These are phyloP conservation scores for Scedosporium aurantiacum DNA, from an alignment of 2,329 filamentous ascomycete species.

Conservation along the genomic window DNA sequence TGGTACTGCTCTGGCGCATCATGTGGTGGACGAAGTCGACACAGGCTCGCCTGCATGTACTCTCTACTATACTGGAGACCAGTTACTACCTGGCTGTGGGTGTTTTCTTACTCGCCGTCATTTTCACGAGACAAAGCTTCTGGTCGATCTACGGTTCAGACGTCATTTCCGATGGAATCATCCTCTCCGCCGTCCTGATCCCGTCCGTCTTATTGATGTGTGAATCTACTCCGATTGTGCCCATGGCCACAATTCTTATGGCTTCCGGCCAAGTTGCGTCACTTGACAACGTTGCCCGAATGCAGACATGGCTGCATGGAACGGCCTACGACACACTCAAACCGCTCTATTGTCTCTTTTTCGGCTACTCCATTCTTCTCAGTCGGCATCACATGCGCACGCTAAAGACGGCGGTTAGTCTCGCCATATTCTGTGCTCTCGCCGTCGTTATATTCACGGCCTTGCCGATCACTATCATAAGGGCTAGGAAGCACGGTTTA, in stretches of 20 bases:
- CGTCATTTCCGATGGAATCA: constrained; percentile 32
- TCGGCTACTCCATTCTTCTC: constrained; percentile 4
- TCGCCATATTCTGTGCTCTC: constrained; percentile 1
- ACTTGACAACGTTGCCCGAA: constrained; percentile 7
- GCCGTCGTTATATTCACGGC: neutral
- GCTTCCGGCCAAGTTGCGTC: constrained; percentile 7
- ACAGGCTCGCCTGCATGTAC: constrained; percentile 31
- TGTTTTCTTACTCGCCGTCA: constrained; percentile 22
- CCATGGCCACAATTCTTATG: constrained; percentile 5
- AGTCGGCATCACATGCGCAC: neutral
- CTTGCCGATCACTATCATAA: neutral
- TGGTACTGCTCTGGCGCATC: constrained; percentile 39
- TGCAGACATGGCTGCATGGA: constrained; percentile 14
- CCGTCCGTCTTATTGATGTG: constrained; percentile 35
- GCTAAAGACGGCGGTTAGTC: neutral
- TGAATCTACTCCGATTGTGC: constrained; percentile 23
- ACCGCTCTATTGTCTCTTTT: neutral
- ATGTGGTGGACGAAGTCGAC: constrained; percentile 39
- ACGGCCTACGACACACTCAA: constrained; percentile 5
- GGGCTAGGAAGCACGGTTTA: neutral
- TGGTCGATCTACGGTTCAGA: constrained; percentile 9
- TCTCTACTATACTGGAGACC: constrained; percentile 30
- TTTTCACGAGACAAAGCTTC: constrained; percentile 15
- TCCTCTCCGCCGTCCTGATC: constrained; percentile 31
- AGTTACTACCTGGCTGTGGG: constrained; percentile 12